Percentiles rank a stretch among this genome's conserved stretches.
Conservation (phyloP, 805 yeast species). For the Myxozyma neglecta region DNA sequence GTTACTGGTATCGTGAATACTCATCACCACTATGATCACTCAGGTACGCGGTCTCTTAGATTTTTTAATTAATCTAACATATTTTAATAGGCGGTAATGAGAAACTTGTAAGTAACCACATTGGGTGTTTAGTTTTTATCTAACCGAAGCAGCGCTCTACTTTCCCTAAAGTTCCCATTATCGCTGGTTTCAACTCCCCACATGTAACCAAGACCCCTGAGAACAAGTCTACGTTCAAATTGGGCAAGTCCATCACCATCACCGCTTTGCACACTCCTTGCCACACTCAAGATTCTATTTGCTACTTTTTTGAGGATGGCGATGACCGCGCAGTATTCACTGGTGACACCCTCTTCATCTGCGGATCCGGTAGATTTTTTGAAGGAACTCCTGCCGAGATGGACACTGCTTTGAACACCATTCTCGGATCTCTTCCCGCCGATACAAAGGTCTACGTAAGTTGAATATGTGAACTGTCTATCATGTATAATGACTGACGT, state of each 20-base stretch:
- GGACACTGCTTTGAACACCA: constrained; percentile 64
- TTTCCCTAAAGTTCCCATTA: constrained; percentile 57
- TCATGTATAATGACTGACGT: background rate
- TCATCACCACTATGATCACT: constrained; percentile 94
- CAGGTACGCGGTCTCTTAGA: constrained; percentile 68
- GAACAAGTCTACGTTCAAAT: constrained; percentile 57
- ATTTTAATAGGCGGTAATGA: constrained; percentile 26
- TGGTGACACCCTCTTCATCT: constrained; percentile 91
- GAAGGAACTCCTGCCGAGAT: constrained; percentile 86
- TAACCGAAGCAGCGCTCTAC: constrained; percentile 20
- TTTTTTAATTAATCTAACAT: constrained; percentile 31
- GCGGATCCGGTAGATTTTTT: constrained; percentile 96
- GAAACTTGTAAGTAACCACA: constrained; percentile 14
- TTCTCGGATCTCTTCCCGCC: constrained; percentile 60
- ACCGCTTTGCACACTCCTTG: constrained; percentile 94
- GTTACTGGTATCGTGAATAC: constrained; percentile 84
- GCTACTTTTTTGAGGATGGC: constrained; percentile 77
- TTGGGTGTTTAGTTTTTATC: background rate
- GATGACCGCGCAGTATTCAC: constrained; percentile 78
- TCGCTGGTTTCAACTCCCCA: constrained; percentile 84
- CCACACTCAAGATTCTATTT: constrained; percentile 94
- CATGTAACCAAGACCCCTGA: constrained; percentile 68
- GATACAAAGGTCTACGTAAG: constrained; percentile 64
- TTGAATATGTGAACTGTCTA: background rate
- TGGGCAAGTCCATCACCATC: constrained; percentile 66